phyloP scores from a whole-genome alignment of 1,284 basidiomycete species.

The Athelia sp. region DNA sequence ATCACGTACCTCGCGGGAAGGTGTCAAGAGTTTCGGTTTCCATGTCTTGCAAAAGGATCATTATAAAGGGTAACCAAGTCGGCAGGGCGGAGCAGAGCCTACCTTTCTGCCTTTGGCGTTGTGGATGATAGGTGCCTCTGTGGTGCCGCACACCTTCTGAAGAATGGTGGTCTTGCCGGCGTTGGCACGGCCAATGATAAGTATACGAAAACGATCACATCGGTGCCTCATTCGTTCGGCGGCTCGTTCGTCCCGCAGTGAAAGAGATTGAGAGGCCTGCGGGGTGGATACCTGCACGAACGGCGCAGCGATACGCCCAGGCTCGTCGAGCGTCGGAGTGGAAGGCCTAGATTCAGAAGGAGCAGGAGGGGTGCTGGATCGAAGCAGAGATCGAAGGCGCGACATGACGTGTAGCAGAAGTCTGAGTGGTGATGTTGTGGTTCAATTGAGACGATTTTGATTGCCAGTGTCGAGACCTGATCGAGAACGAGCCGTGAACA shows the following conservation, averaged over 20 bases:
- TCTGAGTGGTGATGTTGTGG: too few relatives aligned
- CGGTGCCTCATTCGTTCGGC: not conserved
- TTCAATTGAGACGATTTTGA: too few relatives aligned
- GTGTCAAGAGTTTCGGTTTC: conserved; percentile 10
- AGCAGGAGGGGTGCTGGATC: too few relatives aligned
- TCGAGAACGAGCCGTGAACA: too few relatives aligned
- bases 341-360: too few relatives aligned
- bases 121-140: conserved; percentile 7
- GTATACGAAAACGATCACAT: conserved; percentile 17
- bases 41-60: not conserved
- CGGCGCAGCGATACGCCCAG: too few relatives aligned
- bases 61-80: not conserved
- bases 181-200: conserved; percentile 18
- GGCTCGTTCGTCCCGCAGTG: not conserved
- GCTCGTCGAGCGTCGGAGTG: too few relatives aligned
- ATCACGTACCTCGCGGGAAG: not conserved
- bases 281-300: too few relatives aligned
- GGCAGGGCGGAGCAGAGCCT: not conserved
- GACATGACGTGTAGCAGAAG: too few relatives aligned
- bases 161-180: conserved; percentile 13
- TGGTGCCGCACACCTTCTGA: conserved; percentile 10
- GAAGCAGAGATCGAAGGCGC: too few relatives aligned
- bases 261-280: not conserved
- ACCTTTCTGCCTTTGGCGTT: conserved; percentile 5
- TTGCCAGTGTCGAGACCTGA: too few relatives aligned